Conservation (phyloP, 345 rosid species). For the Heritiera fomes region DNA sequence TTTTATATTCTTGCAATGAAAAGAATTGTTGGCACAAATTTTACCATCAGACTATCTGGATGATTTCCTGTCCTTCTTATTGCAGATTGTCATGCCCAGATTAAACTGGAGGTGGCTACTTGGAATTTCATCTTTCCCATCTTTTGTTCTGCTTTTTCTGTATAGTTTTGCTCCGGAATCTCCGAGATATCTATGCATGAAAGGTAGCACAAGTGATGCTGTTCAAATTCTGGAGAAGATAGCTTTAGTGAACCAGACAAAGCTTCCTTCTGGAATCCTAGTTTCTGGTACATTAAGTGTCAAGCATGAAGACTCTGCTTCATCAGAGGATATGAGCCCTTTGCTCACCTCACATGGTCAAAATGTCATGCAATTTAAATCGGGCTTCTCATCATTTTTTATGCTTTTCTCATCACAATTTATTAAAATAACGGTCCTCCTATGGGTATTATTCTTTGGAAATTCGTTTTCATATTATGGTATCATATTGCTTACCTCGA, state of each 20-base stretch:
- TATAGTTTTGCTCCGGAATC: conserved; percentile 52
- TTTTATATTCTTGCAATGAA: neutral
- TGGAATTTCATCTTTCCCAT: conserved; percentile 55
- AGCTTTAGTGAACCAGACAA: conserved; percentile 37
- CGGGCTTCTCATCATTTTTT: conserved; percentile 33
- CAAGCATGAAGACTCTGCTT: conserved; percentile 24
- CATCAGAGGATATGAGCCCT: conserved; percentile 24
- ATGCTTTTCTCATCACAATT: conserved; percentile 49
- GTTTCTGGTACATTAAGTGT: conserved; percentile 33
- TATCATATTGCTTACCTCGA: conserved; percentile 59
- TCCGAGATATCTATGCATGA: conserved; percentile 56
- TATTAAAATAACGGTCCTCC: conserved; percentile 46
- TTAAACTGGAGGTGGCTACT: conserved; percentile 76
- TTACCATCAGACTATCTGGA: neutral
- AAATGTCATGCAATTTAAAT: conserved; percentile 28
- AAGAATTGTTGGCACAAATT: neutral
- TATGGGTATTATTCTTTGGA: conserved; percentile 59
- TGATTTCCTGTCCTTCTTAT: conserved; percentile 1
- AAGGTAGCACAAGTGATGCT: conserved; percentile 47
- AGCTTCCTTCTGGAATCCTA: conserved; percentile 56
- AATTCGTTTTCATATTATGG: conserved; percentile 68
- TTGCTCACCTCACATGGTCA: conserved; percentile 19
- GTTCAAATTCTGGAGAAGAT: conserved; percentile 44
- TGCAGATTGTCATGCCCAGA: conserved; percentile 49
- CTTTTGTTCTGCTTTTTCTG: conserved; percentile 49